These are phyloP conservation scores for Mortierella sp. DNA, from an alignment of 371 early-diverging fungal genomes.

Conservation along the genomic window DNA sequence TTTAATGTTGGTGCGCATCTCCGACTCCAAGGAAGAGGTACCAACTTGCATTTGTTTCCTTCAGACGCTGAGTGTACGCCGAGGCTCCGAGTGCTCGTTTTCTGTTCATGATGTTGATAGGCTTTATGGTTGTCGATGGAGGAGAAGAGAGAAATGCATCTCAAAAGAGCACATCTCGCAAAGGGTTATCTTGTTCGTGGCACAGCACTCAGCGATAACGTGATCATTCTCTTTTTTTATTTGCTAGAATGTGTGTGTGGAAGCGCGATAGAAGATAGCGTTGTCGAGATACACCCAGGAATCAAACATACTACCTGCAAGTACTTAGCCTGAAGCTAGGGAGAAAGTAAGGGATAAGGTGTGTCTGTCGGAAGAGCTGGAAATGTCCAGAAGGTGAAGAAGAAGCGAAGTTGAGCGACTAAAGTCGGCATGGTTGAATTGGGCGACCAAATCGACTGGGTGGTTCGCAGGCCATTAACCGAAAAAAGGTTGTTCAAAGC, in stretches of 20 bases:
- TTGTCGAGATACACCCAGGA: no score
- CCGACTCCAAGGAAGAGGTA: no score
- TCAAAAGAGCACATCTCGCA: not conserved
- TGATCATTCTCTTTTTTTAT: not conserved
- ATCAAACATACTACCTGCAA: not conserved
- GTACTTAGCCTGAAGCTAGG: not conserved
- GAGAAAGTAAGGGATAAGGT: not conserved
- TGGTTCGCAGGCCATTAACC: not conserved
- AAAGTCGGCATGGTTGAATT: not conserved
- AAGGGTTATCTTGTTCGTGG: not conserved
- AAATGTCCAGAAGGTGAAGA: not conserved
- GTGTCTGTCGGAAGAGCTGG: not conserved
- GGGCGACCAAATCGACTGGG: not conserved
- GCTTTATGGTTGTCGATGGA: not conserved
- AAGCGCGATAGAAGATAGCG: not conserved
- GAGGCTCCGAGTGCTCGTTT: conserved; percentile 47
- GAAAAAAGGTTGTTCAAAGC: not conserved
- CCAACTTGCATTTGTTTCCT: conserved; percentile 42
- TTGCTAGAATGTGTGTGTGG: not conserved
- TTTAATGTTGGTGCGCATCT: not conserved
- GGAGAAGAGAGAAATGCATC: not conserved
- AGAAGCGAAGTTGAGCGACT: not conserved
- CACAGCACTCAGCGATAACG: not conserved
- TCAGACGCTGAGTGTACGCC: conserved; percentile 49
- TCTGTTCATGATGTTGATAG: conserved; percentile 36